A percentile compares a stretch with the other conserved stretches of the same genome.
These are phyloP conservation scores for Zygotorulaspora sp. DNA, from an alignment of 805 yeast species.

Conservation along the genomic window DNA sequence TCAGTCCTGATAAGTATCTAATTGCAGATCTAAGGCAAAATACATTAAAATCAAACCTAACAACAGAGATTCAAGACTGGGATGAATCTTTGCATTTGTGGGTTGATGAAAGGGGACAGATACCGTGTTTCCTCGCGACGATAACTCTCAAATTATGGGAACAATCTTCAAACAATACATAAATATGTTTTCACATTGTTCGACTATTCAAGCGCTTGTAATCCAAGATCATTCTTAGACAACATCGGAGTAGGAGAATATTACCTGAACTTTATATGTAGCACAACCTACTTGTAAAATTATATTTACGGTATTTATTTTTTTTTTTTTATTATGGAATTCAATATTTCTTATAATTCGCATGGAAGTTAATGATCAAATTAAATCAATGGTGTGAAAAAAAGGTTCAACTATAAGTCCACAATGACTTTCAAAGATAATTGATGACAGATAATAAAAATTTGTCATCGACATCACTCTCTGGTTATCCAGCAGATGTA, in stretches of 20 bases:
- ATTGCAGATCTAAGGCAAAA: conserved; percentile 54
- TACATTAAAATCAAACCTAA: conserved; percentile 46
- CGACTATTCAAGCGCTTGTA: no score
- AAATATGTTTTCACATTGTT: no score
- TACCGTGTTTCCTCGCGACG: conserved; percentile 76
- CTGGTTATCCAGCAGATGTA: conserved; percentile 12
- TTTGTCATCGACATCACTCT: conserved; percentile 3
- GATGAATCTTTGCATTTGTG: conserved; percentile 58
- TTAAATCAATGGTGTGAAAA: no score
- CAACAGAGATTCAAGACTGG: conserved; percentile 34
- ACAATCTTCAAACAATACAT: conserved; percentile 15
- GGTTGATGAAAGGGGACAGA: conserved; percentile 62
- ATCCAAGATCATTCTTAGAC: no score
- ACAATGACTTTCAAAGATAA: no score
- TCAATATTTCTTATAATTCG: no score
- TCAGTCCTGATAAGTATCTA: conserved; percentile 41
- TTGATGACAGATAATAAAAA: conserved; percentile 10
- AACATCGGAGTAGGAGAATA: no score
- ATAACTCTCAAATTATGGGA: conserved; percentile 64
- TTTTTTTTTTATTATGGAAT: no score
- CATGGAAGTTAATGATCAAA: no score
- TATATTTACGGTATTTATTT: no score
- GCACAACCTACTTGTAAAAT: no score
- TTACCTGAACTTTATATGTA: no score
- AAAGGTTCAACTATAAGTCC: not conserved